Percentiles rank a stretch among this genome's conserved stretches.
These are phyloP conservation scores for Arabidopsis hybrid DNA, from an alignment of 441 rosid species.

Conservation along the genomic window DNA sequence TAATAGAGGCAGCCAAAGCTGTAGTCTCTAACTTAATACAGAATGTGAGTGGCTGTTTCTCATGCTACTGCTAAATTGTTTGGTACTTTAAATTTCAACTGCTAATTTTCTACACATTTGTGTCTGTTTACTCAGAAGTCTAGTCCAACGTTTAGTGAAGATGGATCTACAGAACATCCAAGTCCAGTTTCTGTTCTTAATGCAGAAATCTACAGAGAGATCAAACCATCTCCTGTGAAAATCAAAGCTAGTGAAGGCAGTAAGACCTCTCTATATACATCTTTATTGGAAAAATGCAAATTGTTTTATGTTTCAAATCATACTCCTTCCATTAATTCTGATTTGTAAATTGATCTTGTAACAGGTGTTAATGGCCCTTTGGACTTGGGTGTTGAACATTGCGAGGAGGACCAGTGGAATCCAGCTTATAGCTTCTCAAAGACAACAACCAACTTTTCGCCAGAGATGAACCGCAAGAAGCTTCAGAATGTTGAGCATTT, in stretches of 20 bases:
- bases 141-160: constrained; percentile 54
- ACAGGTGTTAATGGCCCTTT: constrained; percentile 50
- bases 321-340: constrained; percentile 31
- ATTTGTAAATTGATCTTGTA: constrained; percentile 27
- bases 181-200: constrained; percentile 95
- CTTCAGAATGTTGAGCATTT: constrained; percentile 75
- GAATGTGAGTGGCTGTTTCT: constrained; percentile 51
- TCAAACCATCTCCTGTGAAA: constrained; percentile 63
- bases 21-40: constrained; percentile 51
- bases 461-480: constrained; percentile 80
- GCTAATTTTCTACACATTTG: constrained; percentile 39
- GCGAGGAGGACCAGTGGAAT: constrained; percentile 59
- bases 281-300: background rate
- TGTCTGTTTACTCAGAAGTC: constrained; percentile 53
- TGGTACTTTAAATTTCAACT: constrained; percentile 3
- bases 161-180: constrained; percentile 66
- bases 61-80: constrained; percentile 35
- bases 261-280: constrained; percentile 45
- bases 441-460: constrained; percentile 51
- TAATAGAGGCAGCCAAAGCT: constrained; percentile 42
- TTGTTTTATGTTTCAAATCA: background rate
- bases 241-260: constrained; percentile 34
- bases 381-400: constrained; percentile 44
- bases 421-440: constrained; percentile 50
- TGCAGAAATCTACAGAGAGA: constrained; percentile 60